Evolutionary conservation across 2,329 filamentous ascomycete genomes (phyloP).

Genomic region (Pezicula neosporulosa): DNA sequence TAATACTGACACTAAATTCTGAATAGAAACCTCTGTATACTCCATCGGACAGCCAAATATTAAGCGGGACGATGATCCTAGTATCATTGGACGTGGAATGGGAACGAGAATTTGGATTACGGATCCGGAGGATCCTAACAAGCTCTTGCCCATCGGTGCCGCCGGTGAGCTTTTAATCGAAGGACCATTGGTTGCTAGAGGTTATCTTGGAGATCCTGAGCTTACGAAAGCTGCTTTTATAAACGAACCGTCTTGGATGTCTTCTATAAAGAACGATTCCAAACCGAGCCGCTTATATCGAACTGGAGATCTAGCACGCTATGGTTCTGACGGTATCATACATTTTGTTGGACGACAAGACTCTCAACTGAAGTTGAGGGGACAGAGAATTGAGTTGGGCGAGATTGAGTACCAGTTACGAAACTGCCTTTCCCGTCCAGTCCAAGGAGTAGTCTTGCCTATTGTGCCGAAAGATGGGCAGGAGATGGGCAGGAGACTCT

Average conservation of each 20-base stretch:
- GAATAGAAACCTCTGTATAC: slow-evolving; percentile 44
- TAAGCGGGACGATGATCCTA: neutral
- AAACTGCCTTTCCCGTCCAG: slow-evolving; percentile 19
- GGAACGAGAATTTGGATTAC: slow-evolving; percentile 3
- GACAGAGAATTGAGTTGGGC: slow-evolving; percentile 59
- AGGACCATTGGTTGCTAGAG: slow-evolving; percentile 3
- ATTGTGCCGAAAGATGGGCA: too few species aligned
- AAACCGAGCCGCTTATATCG: slow-evolving; percentile 28
- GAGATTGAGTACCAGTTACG: slow-evolving; percentile 43
- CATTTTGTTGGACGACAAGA: slow-evolving; percentile 60
- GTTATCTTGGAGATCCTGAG: slow-evolving; percentile 7
- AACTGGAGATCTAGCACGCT: slow-evolving; percentile 32
- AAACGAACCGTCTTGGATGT: slow-evolving; percentile 25
- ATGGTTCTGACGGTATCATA: slow-evolving; percentile 54
- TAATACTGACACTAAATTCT: slow-evolving; percentile 6
- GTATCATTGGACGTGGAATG: slow-evolving; percentile 1
- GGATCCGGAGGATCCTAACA: slow-evolving; percentile 1
- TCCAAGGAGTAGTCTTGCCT: too few species aligned
- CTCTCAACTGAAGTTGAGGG: slow-evolving; percentile 61
- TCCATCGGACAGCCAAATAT: neutral
- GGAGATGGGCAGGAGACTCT: too few species aligned
- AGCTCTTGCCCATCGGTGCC: slow-evolving; percentile 1
- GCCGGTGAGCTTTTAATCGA: slow-evolving; percentile 8
- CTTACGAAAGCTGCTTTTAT: slow-evolving; percentile 5
- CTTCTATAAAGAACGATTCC: slow-evolving; percentile 12